Evolutionary conservation across 1,284 basidiomycete species (phyloP).

Genomic region (Ceratobasidium sp.): DNA sequence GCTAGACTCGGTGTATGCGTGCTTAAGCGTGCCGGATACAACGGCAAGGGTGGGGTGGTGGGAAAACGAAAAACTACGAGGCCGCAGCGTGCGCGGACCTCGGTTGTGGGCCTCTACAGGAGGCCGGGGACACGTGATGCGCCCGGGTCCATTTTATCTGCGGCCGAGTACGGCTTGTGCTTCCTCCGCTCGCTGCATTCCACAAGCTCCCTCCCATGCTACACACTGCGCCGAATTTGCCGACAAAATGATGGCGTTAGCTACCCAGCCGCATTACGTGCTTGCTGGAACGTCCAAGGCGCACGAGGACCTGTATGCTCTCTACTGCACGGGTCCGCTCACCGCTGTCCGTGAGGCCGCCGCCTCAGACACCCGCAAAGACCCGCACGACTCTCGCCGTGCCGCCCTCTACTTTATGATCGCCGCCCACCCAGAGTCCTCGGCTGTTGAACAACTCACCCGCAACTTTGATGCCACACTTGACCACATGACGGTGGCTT

Average conservation of each 20-base stretch:
- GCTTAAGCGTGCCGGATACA: too few relatives aligned
- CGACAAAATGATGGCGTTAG: constrained; percentile 4
- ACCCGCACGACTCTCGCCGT: constrained; percentile 62
- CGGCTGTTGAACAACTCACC: constrained; percentile 66
- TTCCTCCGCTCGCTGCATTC: too few relatives aligned
- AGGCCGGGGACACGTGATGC: too few relatives aligned
- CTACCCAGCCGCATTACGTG: constrained; percentile 37
- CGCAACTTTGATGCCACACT: constrained; percentile 66
- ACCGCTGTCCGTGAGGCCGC: constrained; percentile 38
- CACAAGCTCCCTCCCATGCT: constrained; percentile 21
- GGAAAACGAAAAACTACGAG: too few relatives aligned
- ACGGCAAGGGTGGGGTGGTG: too few relatives aligned
- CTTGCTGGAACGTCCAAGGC: constrained; percentile 42
- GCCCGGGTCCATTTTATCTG: too few relatives aligned
- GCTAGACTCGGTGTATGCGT: too few relatives aligned
- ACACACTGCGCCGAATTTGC: constrained; percentile 43
- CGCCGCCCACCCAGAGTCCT: constrained; percentile 73
- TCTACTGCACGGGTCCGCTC: constrained; percentile 64
- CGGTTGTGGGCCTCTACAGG: too few relatives aligned
- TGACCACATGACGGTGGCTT: constrained; percentile 65
- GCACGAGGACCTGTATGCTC: constrained; percentile 60
- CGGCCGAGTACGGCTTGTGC: too few relatives aligned
- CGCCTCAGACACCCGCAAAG: constrained; percentile 50
- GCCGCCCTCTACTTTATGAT: constrained; percentile 83
- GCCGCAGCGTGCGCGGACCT: too few relatives aligned